Evolutionary conservation across 768 basidiomycete species (phyloP).

Genomic region (Boletus tomentosulus): DNA sequence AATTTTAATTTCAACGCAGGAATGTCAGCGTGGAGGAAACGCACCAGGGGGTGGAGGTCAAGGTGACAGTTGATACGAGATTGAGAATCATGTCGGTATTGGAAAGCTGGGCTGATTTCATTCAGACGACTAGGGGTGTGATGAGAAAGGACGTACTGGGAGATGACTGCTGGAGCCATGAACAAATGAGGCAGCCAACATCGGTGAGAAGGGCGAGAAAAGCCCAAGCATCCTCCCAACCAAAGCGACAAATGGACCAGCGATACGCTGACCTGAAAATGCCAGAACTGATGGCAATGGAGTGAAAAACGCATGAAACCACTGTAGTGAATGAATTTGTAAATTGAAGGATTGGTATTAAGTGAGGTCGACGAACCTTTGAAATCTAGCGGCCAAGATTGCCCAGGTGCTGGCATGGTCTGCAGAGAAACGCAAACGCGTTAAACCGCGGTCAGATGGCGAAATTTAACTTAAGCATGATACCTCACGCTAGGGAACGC

Average conservation of each 20-base stretch:
- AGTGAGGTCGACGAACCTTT: constrained; percentile 10
- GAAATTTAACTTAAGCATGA: not conserved
- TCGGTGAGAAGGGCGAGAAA: constrained; percentile 14
- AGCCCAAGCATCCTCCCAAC: constrained; percentile 17
- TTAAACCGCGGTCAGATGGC: not conserved
- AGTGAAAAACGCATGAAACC: constrained; percentile 5
- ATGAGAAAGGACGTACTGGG: constrained; percentile 1
- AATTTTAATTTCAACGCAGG: not conserved
- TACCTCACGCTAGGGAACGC: not conserved
- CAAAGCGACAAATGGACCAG: constrained; percentile 12
- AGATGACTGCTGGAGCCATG: constrained; percentile 4
- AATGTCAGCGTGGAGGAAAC: not conserved
- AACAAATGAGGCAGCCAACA: constrained; percentile 1
- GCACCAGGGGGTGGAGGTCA: constrained; percentile 13
- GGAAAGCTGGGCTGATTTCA: not conserved
- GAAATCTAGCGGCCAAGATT: constrained; percentile 9
- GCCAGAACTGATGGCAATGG: constrained; percentile 9
- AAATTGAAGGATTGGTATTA: not conserved
- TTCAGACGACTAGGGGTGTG: not conserved
- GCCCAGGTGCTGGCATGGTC: constrained; percentile 15
- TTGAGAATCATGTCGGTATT: not conserved
- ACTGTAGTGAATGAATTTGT: not conserved
- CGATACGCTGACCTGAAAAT: constrained; percentile 14
- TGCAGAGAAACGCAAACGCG: not conserved
- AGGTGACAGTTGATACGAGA: not conserved